A percentile compares a stretch with the other conserved stretches of the same genome.
Evolutionary conservation across 1,284 basidiomycete genomes (phyloP).

Genomic region (Pisolithus thermaeus): DNA sequence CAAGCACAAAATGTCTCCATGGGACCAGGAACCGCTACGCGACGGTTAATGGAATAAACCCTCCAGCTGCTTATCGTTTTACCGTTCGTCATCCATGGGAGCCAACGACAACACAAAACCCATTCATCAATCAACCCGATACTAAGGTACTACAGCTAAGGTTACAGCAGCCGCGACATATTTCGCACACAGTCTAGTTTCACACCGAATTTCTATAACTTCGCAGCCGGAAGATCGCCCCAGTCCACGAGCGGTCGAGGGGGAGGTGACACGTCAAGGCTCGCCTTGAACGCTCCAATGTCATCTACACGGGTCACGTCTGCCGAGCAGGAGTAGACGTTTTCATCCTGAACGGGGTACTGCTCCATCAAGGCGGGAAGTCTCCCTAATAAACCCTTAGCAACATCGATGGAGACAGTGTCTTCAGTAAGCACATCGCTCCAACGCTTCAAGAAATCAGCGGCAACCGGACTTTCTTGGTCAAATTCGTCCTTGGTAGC

Average conservation of each 20-base stretch:
- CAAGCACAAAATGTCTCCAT: too few species aligned
- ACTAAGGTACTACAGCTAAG: too few species aligned
- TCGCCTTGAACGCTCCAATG: conserved; percentile 65
- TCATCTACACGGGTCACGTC: conserved; percentile 65
- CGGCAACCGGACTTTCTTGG: conserved; percentile 40
- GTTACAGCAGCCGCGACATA: too few species aligned
- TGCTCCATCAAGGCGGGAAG: conserved; percentile 37
- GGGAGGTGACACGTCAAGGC: conserved; percentile 44
- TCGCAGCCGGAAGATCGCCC: conserved; percentile 58
- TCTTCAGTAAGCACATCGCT: conserved; percentile 45
- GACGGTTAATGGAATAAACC: too few species aligned
- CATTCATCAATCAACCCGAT: too few species aligned
- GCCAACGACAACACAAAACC: too few species aligned
- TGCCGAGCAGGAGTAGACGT: conserved; percentile 40
- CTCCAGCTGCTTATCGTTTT: too few species aligned
- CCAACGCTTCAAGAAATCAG: conserved; percentile 52
- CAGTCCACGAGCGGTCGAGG: conserved; percentile 61
- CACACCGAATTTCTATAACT: conserved; percentile 28
- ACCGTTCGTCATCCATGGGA: too few species aligned
- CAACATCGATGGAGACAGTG: conserved; percentile 36
- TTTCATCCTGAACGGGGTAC: conserved; percentile 39
- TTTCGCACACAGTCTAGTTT: background rate
- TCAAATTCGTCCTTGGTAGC: conserved; percentile 42
- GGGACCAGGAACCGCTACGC: too few species aligned
- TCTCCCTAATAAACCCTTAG: conserved; percentile 44